Base-by-base conservation (phyloP, 495 filamentous ascomycete species). In the Penicillium canescens region DNA sequence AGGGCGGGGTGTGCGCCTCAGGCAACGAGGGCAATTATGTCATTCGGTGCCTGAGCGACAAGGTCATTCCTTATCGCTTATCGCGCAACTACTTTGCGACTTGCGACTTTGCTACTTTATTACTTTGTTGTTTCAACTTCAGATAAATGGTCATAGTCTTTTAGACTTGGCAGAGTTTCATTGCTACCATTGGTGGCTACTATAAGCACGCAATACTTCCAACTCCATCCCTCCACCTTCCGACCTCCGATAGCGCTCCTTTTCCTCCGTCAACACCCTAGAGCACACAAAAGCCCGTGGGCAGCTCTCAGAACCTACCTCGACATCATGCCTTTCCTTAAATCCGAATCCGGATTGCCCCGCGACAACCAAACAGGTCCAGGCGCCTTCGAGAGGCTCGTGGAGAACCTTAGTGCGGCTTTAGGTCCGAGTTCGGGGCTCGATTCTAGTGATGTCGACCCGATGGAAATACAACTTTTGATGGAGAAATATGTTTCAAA, bases 351-450 rank as follows among this genome's bases (percentile, higher is more conserved):
- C 9, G 45, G 50, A 4, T 54, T 56, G 2, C 42, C 54, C 14
- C 21, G 31, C n/a, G 54, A 54, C n/a, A 18, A 52, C 20, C 46
- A 62, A 13, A 42, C 41, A 10, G 18, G 31, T 33, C 33, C 48
- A 11, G 60, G 84, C 64, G 68, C 69, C 12, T 95, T 95, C 60
- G 81, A 90, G n/a, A 67, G 74, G 50, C 86, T 96, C 28, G 88
- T 95, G 50, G 59, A 80, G 46, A 83, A 87, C 35, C 83, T 96
- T 52, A 89, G 84, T 55, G 69, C 72, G 13, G 83, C 81, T 34
- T 75, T 97, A 0, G 91, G 91, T 0, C 84, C 90, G 2, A 88
- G 82, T 45, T 91, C 87, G 8, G 91, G 91, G 6, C 82, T 94
- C 46, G 82, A 86, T 56, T 93, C 89, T 33, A 84, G 81, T 23